Base-by-base conservation (phyloP, 192 early-diverging fungal species). In the Backusella westeae region DNA sequence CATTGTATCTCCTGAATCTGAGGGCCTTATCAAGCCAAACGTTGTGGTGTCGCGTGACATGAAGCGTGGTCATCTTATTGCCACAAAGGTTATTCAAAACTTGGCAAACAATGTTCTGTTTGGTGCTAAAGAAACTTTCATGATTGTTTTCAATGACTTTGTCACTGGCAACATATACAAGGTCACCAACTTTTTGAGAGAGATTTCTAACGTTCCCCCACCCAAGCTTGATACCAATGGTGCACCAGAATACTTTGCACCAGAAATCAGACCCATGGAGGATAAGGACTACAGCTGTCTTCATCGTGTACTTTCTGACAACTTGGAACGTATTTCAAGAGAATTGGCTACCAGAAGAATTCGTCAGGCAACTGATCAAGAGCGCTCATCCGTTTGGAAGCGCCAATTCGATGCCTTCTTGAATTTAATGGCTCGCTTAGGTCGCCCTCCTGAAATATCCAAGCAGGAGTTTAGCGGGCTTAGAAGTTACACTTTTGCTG, bases 1-100 rank as follows among this genome's bases (percentile, higher is more conserved):
- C 8, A 98, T 99, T 80, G 96, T 96, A 6, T 90, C 96, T 6
- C 97, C 97, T 15, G 95, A 97, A 79, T 81, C 86, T 12, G 93
- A 94, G 77, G 93, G 91, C 4, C 84, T 98, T 36, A 83, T 96
- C 69, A 84, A 86, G 67, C 72, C 76, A 0, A 78, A 84, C 15
- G 84, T 89, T 36, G 87, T 91, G 34, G 84, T 87, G 36, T 81
- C 84, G 59, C 89, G 91, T 46, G 92, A 95, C 38, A 84, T 97
- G 53, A 89, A 93, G 23, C 91, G 97, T 72, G 96, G 97, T 46
- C 83, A 97, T 56, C 81, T 99, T 52, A 84, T 98, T 38, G 92
- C 92, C 49, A 97, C 96, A 23, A 99, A 98, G 80, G 94, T 98
- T 15, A 96, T 98, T 68, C 97, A 98, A 72, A 98, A 98, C 77